phyloP scores from a whole-genome alignment of 2,329 filamentous ascomycete genomes.

The Emergomyces pasteurianus region DNA sequence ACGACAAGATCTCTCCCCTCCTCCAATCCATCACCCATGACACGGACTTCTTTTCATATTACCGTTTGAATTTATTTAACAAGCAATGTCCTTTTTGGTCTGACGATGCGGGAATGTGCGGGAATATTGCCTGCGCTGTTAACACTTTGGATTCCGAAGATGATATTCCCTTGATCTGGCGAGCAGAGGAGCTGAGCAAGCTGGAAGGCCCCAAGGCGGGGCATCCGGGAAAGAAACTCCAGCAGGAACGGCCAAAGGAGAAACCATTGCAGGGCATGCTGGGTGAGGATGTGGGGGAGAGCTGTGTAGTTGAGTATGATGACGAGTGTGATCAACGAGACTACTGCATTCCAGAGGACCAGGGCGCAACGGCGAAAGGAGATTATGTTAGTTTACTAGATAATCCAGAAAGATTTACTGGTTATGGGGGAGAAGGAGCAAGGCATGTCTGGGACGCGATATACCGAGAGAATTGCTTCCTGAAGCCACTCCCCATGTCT shows the following conservation, averaged over 20 bases:
- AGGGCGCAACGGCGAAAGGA: conserved; percentile 72
- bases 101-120: conserved; percentile 86
- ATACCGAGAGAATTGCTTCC: conserved; percentile 95
- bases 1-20: conserved; percentile 61
- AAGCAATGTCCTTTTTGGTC: conserved; percentile 94
- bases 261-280: conserved; percentile 70
- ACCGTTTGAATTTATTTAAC: conserved; percentile 87
- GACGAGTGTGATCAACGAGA: conserved; percentile 95
- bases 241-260: conserved; percentile 54
- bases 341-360: conserved; percentile 93
- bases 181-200: conserved; percentile 82
- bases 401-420: conserved; percentile 92
- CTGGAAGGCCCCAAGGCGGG: conserved; percentile 81
- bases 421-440: conserved; percentile 74
- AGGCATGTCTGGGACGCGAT: conserved; percentile 93
- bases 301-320: conserved; percentile 93
- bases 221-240: conserved; percentile 67
- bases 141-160: conserved; percentile 92
- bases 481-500: conserved; percentile 29
- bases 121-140: conserved; percentile 92
- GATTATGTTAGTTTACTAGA: conserved; percentile 92
- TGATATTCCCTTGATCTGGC: conserved; percentile 84
- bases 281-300: conserved; percentile 81
- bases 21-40: conserved; percentile 70
- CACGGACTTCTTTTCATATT: conserved; percentile 97